Evolutionary conservation across 768 basidiomycete species (phyloP).

Genomic region (Boletus rubroflammeus): DNA sequence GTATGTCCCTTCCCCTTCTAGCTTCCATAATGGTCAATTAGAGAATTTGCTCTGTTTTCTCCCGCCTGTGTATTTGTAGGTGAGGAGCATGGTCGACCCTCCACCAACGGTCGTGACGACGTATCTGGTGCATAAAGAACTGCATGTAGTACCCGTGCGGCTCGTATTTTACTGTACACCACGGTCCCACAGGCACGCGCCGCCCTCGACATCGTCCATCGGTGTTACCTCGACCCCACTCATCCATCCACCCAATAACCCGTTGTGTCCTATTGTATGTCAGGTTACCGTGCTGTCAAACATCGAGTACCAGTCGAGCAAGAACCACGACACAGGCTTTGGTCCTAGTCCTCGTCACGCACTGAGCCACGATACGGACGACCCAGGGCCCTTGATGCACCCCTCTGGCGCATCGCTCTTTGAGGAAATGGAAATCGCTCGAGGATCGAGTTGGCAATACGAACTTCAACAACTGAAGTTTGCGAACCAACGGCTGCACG

Average conservation of each 20-base stretch:
- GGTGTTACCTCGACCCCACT: background rate
- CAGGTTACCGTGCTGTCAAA: constrained; percentile 24
- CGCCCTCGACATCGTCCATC: background rate
- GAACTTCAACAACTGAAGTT: constrained; percentile 82
- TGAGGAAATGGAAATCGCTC: constrained; percentile 61
- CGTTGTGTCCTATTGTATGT: constrained; percentile 28
- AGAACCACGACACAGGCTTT: background rate
- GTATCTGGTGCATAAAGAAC: constrained; percentile 40
- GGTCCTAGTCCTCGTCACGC: background rate
- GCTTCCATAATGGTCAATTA: background rate
- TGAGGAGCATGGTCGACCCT: constrained; percentile 10
- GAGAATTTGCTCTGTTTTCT: background rate
- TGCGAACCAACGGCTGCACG: constrained; percentile 59
- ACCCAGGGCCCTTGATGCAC: constrained; percentile 9
- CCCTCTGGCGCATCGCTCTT: constrained; percentile 49
- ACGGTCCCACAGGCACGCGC: constrained; percentile 1
- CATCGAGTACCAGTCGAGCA: background rate
- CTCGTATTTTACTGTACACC: constrained; percentile 39
- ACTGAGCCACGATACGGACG: background rate
- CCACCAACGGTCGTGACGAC: constrained; percentile 21
- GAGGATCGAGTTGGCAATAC: constrained; percentile 89
- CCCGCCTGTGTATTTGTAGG: background rate
- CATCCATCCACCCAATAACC: constrained; percentile 18
- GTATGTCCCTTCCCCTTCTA: constrained; percentile 9
- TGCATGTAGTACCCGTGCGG: constrained; percentile 27